phyloP scores from a whole-genome alignment of 495 filamentous ascomycete genomes.

The Glonium stellatum region DNA sequence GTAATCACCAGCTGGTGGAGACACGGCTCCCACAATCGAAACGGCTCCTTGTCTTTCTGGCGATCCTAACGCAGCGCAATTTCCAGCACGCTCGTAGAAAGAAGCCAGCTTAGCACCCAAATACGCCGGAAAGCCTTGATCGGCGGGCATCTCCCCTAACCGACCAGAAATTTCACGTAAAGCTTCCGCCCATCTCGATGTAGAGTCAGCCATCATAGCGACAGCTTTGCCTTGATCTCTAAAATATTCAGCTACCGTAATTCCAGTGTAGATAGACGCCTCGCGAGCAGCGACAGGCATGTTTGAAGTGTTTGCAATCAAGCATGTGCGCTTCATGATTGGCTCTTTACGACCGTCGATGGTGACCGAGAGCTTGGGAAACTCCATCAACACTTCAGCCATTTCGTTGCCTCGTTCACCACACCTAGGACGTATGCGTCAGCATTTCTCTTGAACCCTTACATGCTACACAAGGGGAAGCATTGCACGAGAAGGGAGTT shows the following conservation, averaged over 20 bases:
- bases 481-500: too few relatives aligned
- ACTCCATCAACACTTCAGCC: constrained; percentile 39
- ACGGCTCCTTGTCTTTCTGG: constrained; percentile 83
- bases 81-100: constrained; percentile 97
- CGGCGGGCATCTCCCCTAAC: constrained; percentile 98
- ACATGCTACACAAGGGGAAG: too few relatives aligned
- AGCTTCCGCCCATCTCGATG: constrained; percentile 97
- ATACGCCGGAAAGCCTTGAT: constrained; percentile 98
- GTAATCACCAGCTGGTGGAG: constrained; percentile 96
- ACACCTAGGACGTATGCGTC: too few relatives aligned
- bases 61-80: constrained; percentile 75
- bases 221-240: constrained; percentile 96
- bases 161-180: constrained; percentile 98
- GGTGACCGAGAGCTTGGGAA: constrained; percentile 72
- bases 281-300: constrained; percentile 99
- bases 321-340: constrained; percentile 98
- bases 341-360: constrained; percentile 89
- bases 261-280: constrained; percentile 98
- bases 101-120: constrained; percentile 92
- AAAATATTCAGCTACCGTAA: constrained; percentile 97
- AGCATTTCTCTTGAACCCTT: too few relatives aligned
- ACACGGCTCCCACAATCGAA: constrained; percentile 96
- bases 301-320: constrained; percentile 99
- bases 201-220: constrained; percentile 99
- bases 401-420: constrained; percentile 99